Base-by-base conservation (phyloP, 176 grass and related monocot genomes). In the Ensete ventricosum region DNA sequence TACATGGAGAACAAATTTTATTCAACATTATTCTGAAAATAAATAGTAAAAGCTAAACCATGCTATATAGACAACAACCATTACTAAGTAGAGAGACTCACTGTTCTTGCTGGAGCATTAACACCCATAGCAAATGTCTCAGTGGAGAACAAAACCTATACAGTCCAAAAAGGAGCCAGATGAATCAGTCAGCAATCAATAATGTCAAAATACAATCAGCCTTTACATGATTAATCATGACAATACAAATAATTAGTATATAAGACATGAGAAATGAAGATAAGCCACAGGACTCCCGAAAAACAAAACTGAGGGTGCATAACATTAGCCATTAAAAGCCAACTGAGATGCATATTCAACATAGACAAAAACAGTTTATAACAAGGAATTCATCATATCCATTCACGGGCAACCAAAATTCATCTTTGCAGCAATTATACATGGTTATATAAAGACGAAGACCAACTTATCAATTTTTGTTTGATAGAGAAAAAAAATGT, bases 81-180 rank as follows among this genome's bases (percentile, higher is more conserved):
- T 55, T 13, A 72, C 10, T 65, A 6, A 59, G 71, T 43, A 73
- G 16, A 74, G 69, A 77, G 70, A 76, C 89, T 80, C 72, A 96
- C 92, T 76, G 90, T 93, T 78, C 94, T 92, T 72, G 94, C 94
- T 63, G 90, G 94, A 53, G 94, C 94, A 83, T 97, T 97, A 66
- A 97, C 93, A 81, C 94, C 94, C 94, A 97, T 97, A 53, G 90
- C 94, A 88, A 97, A 97, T 76, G 94, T 97, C 82, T 97, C 94
- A 1, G 94, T 93, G 55, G 94, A 97, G 87, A 97, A 97, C 17
- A 97, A 50, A 77, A 97, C 90, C 94, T 97, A 77, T 50, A 85
- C 12, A 19, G 53, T 70, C 48, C 16, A 24, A 51, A 9, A 57
- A 4, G 26, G 22, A 34, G 21, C 51, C 69, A 71, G 24, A 57